Evolutionary conservation across 2,329 filamentous ascomycete genomes (phyloP), one percentile per base, ranked within the genome.

Genomic region (Fusarium sp.): DNA sequence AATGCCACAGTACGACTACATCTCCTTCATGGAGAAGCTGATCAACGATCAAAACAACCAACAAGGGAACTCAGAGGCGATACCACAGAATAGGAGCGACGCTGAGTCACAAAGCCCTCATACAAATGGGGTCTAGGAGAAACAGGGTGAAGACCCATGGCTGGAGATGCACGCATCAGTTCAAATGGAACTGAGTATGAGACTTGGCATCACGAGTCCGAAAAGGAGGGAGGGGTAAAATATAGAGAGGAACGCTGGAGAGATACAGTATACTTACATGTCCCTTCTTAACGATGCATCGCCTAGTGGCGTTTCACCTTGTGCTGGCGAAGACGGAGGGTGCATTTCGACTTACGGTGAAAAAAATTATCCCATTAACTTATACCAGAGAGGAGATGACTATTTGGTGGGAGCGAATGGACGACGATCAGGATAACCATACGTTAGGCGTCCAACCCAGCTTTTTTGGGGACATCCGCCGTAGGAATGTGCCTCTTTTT

Each of bases 1-100:
- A 57, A 83, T 94, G 79, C 89, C 93, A 41, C 97, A 98, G 82
- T 99, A 92, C 81, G 96, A 99, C 83, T 99, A 99, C 84, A 94
- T 98, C 73, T 91, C 90, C 72, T 99, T 98, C 81, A 99, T 99
- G 96, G 92, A 98, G 82, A 93, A 92, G 79, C 86, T 96, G 83
- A 93, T 94, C 69, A 81, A 81, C 54, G 82, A 84, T 38, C 82
- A 84, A 57, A 81, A 79, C 27, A 77, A 69, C 39, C 75, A 72
- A 35, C 76, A 77, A 38, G 77, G 75, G 29, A 73, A 74, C 19
- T 78, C 72, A 57, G 78, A 70, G 49, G 73, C 74, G 57, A 78
- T 80, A 60, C 78, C 81, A 60, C 78, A 79, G 74, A 81, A 83
- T 66, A 79, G 78, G 71, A 79, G 77, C 21, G 81, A 80, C 63